These are phyloP conservation scores for Geopyxis carbonaria DNA, from an alignment of 495 filamentous ascomycete species.

Conservation along the genomic window DNA sequence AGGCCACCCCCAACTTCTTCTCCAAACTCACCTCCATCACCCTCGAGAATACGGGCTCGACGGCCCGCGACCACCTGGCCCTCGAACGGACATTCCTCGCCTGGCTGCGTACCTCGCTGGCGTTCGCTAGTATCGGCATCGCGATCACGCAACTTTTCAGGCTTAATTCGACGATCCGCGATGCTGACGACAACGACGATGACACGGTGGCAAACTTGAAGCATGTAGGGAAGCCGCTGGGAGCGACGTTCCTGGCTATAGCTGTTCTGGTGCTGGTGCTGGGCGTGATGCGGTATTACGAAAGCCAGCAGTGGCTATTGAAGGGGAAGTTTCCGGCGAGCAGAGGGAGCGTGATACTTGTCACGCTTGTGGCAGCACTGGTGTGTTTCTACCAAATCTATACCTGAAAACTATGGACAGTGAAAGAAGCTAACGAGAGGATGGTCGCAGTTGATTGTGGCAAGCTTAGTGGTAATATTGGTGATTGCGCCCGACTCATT, in stretches of 20 bases:
- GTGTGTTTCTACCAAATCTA: slow-evolving; percentile 7
- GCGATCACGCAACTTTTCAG: slow-evolving; percentile 93
- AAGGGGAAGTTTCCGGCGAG: slow-evolving; percentile 87
- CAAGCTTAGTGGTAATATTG: slow-evolving; percentile 52
- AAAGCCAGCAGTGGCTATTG: slow-evolving; percentile 70
- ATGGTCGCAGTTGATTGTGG: slow-evolving; percentile 46
- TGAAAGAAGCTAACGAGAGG: slow-evolving; percentile 41
- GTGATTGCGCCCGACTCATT: slow-evolving; percentile 37
- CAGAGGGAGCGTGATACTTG: slow-evolving; percentile 64
- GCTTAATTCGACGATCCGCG: slow-evolving; percentile 52
- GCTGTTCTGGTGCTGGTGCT: slow-evolving; percentile 71
- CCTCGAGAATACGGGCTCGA: slow-evolving; percentile 90
- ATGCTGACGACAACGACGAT: slow-evolving; percentile 10
- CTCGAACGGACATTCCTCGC: slow-evolving; percentile 92
- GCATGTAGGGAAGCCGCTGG: slow-evolving; percentile 78
- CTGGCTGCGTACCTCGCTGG: slow-evolving; percentile 65
- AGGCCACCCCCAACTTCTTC: no score
- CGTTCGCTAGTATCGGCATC: slow-evolving; percentile 39
- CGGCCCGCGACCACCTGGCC: slow-evolving; percentile 86
- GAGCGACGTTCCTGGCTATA: slow-evolving; percentile 78
- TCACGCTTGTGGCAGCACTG: slow-evolving; percentile 46
- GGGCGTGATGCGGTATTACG: slow-evolving; percentile 55
- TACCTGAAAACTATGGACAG: background rate
- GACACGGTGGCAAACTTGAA: slow-evolving; percentile 34
- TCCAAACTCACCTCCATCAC: slow-evolving; percentile 69